These are phyloP conservation scores for Dalbergia oliveri DNA, from an alignment of 306 rosid genomes.

Conservation along the genomic window DNA sequence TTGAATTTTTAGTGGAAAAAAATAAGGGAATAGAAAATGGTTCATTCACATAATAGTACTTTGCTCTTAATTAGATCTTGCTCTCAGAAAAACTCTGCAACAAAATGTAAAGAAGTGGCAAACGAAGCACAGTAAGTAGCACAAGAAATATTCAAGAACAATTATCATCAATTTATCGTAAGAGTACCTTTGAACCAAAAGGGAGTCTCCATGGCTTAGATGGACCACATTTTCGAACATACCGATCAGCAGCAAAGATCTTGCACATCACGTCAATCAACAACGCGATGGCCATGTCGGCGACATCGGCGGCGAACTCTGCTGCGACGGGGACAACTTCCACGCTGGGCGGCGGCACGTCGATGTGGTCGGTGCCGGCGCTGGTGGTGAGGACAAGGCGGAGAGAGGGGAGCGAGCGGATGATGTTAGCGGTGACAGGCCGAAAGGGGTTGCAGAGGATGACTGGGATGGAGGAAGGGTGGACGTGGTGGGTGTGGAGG, in stretches of 20 bases:
- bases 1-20: too few relatives aligned
- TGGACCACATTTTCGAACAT: constrained; percentile 34
- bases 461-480: constrained; percentile 46
- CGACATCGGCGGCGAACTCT: constrained; percentile 48
- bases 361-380: constrained; percentile 57
- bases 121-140: too few relatives aligned
- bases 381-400: constrained; percentile 46
- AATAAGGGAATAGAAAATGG: too few relatives aligned
- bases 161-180: too few relatives aligned
- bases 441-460: constrained; percentile 39
- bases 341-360: constrained; percentile 54
- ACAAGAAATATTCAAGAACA: too few relatives aligned
- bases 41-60: too few relatives aligned
- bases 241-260: constrained; percentile 53
- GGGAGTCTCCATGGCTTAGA: constrained; percentile 22
- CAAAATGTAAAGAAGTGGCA: too few relatives aligned
- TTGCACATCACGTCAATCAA: constrained; percentile 52
- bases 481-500: constrained; percentile 29
- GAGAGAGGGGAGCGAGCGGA: constrained; percentile 51
- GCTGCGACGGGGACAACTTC: constrained; percentile 38
- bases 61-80: too few relatives aligned
- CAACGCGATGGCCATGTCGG: constrained; percentile 58
- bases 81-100: too few relatives aligned
- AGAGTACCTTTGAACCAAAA: constrained; percentile 48
- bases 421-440: constrained; percentile 33